Conservation (phyloP, 2,329 filamentous ascomycete genomes). For the Colletotrichum kahawae region DNA sequence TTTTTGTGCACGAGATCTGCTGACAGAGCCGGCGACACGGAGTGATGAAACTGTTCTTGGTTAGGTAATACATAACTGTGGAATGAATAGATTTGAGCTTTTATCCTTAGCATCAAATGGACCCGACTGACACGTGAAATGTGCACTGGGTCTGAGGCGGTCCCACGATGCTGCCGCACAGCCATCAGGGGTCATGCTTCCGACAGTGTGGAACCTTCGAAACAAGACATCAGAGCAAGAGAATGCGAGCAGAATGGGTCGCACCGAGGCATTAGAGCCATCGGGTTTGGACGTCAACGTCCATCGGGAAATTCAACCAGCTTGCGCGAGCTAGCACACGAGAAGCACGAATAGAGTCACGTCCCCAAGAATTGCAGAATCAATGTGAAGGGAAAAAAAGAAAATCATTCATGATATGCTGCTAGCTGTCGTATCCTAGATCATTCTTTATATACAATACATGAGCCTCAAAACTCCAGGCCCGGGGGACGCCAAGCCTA, state of each 20-base stretch:
- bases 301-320: background rate
- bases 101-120: background rate
- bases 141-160: background rate
- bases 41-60: slow-evolving; percentile 13
- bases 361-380: background rate
- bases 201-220: background rate
- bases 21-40: slow-evolving; percentile 8
- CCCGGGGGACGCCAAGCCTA: background rate
- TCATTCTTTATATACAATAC: slow-evolving; percentile 12
- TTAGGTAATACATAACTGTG: slow-evolving; percentile 13
- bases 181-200: background rate
- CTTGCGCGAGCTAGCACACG: background rate
- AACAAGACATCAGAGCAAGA: background rate
- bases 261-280: background rate
- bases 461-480: slow-evolving; percentile 16
- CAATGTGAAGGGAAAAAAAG: background rate
- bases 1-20: background rate
- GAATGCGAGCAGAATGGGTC: background rate
- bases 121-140: background rate
- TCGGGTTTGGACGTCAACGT: background rate
- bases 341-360: background rate
- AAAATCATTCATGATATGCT: slow-evolving; percentile 12
- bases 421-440: slow-evolving; percentile 7
- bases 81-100: slow-evolving; percentile 18
- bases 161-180: background rate